Base-by-base conservation (phyloP, 1,139 yeast species). In the Kodamaea sp. region DNA sequence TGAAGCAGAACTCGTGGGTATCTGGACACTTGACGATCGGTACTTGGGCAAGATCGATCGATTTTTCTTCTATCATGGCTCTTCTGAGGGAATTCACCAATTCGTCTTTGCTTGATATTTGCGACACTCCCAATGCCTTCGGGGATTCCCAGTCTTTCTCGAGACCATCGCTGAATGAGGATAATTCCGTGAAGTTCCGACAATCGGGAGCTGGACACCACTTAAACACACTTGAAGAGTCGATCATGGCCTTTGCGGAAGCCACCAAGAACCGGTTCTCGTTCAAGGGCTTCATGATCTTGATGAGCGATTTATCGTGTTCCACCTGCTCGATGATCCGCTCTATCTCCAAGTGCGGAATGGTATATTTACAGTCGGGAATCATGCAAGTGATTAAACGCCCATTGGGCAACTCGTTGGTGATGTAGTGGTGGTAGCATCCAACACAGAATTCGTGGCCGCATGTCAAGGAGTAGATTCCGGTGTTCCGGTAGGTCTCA, bases 181-280 rank as follows among this genome's bases (percentile, higher is more conserved):
- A 33, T 15, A 10, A 11, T 10, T 26, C 36, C 10, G 85, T 67
- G 21, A 87, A 70, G 37, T 69, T 63, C 24, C 70, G 68, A 57
- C 98, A 92, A 51, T 86, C 95, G 0, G 95, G 84, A 1, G 85
- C 83, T 0, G 97, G 97, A 57, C 98, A 92, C 84, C 92, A 83
- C 45, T 74, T 75, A 47, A 71, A 73, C 24, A 63, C 65, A 26
- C 68, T 67, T 37, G 73, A 70, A 1, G 58, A 46, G 27, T 76
- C 77, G 14, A 87, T 76, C 46, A 69, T 80, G 11, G 66, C 59
- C 39, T 72, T 76, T 3, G 81, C 70, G 20, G 59, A 51, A 7
- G 57, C 42, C 8, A 46, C 46, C 19, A 61, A 43, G 21, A 60
- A 36, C 11, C 38, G 38, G 34, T 32, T 45, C 18, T 40, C 43